phyloP scores from a whole-genome alignment of 208 protist genomes.

The Trypanosoma platydactyli region DNA sequence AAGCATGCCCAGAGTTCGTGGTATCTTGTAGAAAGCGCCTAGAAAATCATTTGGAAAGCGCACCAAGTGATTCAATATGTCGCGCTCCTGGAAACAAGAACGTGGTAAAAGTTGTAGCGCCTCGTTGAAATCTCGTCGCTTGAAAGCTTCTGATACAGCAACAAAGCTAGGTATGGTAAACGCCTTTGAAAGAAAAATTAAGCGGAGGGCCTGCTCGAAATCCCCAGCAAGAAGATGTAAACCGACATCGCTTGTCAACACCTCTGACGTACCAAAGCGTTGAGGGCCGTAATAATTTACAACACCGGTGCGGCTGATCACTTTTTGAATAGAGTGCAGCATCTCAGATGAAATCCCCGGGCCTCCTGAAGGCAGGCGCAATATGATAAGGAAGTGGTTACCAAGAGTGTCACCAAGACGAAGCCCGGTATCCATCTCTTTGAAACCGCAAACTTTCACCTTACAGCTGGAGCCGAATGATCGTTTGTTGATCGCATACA shows the following conservation, averaged over 20 bases:
- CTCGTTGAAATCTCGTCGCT: slow-evolving; percentile 39
- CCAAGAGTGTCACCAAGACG: slow-evolving; percentile 86
- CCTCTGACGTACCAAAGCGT: slow-evolving; percentile 91
- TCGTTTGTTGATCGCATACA: slow-evolving; percentile 64
- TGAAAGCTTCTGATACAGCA: slow-evolving; percentile 33
- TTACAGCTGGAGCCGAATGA: slow-evolving; percentile 48
- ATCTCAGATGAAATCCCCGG: slow-evolving; percentile 11
- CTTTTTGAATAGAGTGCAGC: slow-evolving; percentile 19
- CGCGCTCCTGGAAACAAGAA: slow-evolving; percentile 82
- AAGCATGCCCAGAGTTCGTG: slow-evolving; percentile 86
- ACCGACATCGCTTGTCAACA: slow-evolving; percentile 92
- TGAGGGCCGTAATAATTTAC: slow-evolving; percentile 96
- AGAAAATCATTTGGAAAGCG: slow-evolving; percentile 66
- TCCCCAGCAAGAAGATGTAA: slow-evolving; percentile 70
- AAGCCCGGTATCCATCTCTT: slow-evolving; percentile 50
- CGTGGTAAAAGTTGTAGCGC: slow-evolving; percentile 58
- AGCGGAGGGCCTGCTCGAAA: slow-evolving; percentile 60
- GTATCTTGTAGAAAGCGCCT: slow-evolving; percentile 67
- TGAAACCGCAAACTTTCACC: slow-evolving; percentile 85
- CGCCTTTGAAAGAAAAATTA: slow-evolving; percentile 73
- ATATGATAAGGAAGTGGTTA: slow-evolving; percentile 92
- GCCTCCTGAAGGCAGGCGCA: slow-evolving; percentile 61
- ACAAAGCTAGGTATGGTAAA: slow-evolving; percentile 56
- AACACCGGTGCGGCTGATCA: slow-evolving; percentile 68
- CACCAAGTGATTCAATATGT: slow-evolving; percentile 79